Evolutionary conservation across 2,329 filamentous ascomycete species (phyloP).

Genomic region (Aspergillus puulaauensis): DNA sequence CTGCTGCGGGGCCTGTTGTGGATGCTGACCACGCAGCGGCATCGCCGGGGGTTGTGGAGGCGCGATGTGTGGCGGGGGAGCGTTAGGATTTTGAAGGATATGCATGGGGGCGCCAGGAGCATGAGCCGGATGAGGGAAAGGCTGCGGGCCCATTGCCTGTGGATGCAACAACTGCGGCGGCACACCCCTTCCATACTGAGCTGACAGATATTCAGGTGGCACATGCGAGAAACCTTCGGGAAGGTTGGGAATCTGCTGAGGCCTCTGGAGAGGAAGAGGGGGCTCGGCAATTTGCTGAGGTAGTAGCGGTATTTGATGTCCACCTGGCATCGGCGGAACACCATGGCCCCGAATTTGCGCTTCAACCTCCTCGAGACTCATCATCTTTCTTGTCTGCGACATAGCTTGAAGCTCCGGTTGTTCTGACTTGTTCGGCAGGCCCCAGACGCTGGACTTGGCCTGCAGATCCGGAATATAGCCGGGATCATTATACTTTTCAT

Average conservation of each 20-base stretch:
- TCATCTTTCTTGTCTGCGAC: slow-evolving; percentile 68
- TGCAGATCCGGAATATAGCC: slow-evolving; percentile 86
- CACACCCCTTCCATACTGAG: slow-evolving; percentile 34
- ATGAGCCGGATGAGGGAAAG: slow-evolving; percentile 43
- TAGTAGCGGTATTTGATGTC: slow-evolving; percentile 29
- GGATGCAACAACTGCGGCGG: slow-evolving; percentile 38
- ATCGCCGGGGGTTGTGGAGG: slow-evolving; percentile 39
- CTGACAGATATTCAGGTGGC: slow-evolving; percentile 50
- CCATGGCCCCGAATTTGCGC: slow-evolving; percentile 79
- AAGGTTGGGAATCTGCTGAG: slow-evolving; percentile 30
- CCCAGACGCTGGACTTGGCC: slow-evolving; percentile 92
- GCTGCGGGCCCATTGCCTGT: slow-evolving; percentile 43
- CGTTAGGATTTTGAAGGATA: slow-evolving; percentile 64
- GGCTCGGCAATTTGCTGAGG: slow-evolving; percentile 29
- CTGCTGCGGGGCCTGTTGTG: slow-evolving; percentile 34
- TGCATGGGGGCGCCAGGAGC: slow-evolving; percentile 62
- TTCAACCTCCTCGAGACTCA: slow-evolving; percentile 97
- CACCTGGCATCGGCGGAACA: slow-evolving; percentile 22
- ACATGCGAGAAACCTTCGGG: slow-evolving; percentile 35
- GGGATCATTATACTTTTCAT: slow-evolving; percentile 85
- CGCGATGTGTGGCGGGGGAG: slow-evolving; percentile 50
- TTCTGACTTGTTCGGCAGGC: slow-evolving; percentile 52
- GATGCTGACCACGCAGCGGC: slow-evolving; percentile 36
- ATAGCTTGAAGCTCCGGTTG: slow-evolving; percentile 4
- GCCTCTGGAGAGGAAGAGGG: slow-evolving; percentile 32